These are phyloP conservation scores for Reutealis trisperma DNA, from an alignment of 345 rosid species.

Conservation along the genomic window DNA sequence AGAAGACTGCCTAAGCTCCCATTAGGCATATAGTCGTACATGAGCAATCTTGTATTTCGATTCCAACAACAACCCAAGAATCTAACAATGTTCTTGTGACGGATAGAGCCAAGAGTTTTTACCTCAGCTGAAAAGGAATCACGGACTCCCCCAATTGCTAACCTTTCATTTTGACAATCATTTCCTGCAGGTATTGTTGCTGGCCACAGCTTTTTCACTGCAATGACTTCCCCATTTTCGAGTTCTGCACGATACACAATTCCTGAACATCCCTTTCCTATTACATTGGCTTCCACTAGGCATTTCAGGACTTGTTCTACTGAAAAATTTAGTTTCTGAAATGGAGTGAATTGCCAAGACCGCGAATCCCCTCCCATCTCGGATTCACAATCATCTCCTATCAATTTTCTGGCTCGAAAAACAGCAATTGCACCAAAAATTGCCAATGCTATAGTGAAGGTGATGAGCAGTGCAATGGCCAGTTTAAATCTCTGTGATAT, in stretches of 20 bases:
- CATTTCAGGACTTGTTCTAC: slow-evolving; percentile 80
- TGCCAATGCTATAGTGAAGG: slow-evolving; percentile 62
- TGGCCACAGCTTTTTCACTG: slow-evolving; percentile 96
- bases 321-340: slow-evolving; percentile 90
- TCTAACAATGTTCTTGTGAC: slow-evolving; percentile 92
- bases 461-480: slow-evolving; percentile 63
- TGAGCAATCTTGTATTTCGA: slow-evolving; percentile 66
- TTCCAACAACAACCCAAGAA: slow-evolving; percentile 97
- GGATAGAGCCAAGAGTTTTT: slow-evolving; percentile 84
- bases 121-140: slow-evolving; percentile 97
- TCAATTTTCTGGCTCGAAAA: slow-evolving; percentile 51
- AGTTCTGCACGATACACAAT: slow-evolving; percentile 87
- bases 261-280: slow-evolving; percentile 94
- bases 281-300: slow-evolving; percentile 76
- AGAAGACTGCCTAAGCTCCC: slow-evolving; percentile 92
- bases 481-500: slow-evolving; percentile 62
- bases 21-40: slow-evolving; percentile 96
- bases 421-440: slow-evolving; percentile 70
- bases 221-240: slow-evolving; percentile 79
- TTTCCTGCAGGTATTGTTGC: slow-evolving; percentile 41
- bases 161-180: slow-evolving; percentile 19
- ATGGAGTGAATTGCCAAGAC: slow-evolving; percentile 95
- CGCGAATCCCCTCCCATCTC: slow-evolving; percentile 76
- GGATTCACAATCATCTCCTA: slow-evolving; percentile 57
- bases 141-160: slow-evolving; percentile 42